phyloP scores from a whole-genome alignment of 164 flowering plant genomes.

The Chloranthus sessilifolius region DNA sequence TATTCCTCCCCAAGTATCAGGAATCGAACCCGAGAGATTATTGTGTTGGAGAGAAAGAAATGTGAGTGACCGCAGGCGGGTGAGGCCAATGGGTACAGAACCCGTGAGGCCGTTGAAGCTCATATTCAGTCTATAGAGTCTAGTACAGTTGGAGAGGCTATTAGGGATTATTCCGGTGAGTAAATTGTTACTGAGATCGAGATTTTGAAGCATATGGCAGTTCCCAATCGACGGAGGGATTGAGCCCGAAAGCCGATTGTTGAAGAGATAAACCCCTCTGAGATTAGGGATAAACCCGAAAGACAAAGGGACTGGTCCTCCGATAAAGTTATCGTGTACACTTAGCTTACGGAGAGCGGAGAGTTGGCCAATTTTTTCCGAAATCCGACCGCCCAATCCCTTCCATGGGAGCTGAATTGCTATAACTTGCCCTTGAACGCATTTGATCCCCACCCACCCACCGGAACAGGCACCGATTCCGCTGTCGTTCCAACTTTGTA shows the following conservation, averaged over 20 bases:
- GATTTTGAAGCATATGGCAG: constrained; percentile 44
- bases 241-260: constrained; percentile 71
- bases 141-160: constrained; percentile 47
- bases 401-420: constrained; percentile 82
- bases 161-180: constrained; percentile 62
- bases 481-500: constrained; percentile 61
- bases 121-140: constrained; percentile 55
- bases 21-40: constrained; percentile 66
- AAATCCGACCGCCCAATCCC: constrained; percentile 60
- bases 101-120: constrained; percentile 64
- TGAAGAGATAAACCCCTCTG: constrained; percentile 75
- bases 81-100: constrained; percentile 42
- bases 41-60: constrained; percentile 70
- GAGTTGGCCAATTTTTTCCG: constrained; percentile 63
- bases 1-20: constrained; percentile 54
- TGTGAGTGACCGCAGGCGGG: constrained; percentile 42
- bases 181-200: constrained; percentile 65
- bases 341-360: constrained; percentile 61
- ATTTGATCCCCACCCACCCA: constrained; percentile 76
- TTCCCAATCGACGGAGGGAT: constrained; percentile 64
- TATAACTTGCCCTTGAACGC: constrained; percentile 64
- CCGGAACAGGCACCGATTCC: constrained; percentile 67
- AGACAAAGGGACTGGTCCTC: constrained; percentile 57
- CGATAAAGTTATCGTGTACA: constrained; percentile 60
- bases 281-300: constrained; percentile 60